Percentiles rank a stretch among this genome's conserved stretches.
Conservation (phyloP, 202 grass and related monocot genomes). For the Setaria italica region DNA sequence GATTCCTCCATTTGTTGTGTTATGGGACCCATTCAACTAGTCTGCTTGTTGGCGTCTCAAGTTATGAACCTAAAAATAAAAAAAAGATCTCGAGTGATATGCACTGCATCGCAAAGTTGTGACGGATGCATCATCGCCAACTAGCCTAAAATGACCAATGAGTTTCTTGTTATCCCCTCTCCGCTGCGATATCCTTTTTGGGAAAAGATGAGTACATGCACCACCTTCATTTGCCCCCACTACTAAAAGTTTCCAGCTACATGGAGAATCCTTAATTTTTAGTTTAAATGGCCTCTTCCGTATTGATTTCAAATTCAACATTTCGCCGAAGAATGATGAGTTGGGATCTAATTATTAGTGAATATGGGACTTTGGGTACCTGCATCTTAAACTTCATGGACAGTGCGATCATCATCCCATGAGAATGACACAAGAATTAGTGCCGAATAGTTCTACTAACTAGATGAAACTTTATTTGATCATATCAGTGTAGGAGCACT, state of each 20-base stretch:
- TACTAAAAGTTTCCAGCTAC: background rate
- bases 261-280: background rate
- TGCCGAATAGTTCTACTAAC: background rate
- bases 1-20: slow-evolving; percentile 9
- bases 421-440: background rate
- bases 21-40: background rate
- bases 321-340: no score
- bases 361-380: background rate
- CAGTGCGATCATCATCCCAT: background rate
- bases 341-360: background rate
- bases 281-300: background rate
- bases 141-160: background rate
- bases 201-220: background rate
- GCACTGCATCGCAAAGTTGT: background rate
- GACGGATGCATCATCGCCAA: slow-evolving; percentile 39
- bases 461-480: background rate
- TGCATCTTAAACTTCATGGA: background rate
- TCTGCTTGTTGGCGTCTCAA: background rate
- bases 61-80: background rate
- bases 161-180: background rate
- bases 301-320: background rate
- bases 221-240: background rate
- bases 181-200: background rate
- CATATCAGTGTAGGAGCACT: background rate
- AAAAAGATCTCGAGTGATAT: background rate